These are phyloP conservation scores for Coemansia sp. DNA, from an alignment of 192 early-diverging fungal genomes.

Conservation along the genomic window DNA sequence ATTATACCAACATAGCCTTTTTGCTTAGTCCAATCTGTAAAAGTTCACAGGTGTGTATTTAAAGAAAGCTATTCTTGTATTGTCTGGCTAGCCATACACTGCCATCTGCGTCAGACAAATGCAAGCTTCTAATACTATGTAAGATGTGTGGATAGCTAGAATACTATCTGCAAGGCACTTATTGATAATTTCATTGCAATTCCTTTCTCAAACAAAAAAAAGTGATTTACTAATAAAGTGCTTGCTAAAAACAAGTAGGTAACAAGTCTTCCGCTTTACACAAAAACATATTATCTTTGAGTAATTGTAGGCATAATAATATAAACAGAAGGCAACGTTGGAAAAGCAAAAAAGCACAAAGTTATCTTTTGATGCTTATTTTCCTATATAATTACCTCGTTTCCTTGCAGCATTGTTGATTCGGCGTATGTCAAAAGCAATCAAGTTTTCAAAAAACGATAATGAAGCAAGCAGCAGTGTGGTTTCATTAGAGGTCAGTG, in stretches of 20 bases:
- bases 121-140: not conserved
- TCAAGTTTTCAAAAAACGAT: not conserved
- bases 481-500: not conserved
- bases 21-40: no score
- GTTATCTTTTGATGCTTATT: not conserved
- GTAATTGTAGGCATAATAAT: not conserved
- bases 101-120: not conserved
- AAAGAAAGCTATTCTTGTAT: not conserved
- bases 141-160: not conserved
- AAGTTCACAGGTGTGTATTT: no score
- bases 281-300: not conserved
- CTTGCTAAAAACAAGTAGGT: no score
- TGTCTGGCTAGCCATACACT: not conserved
- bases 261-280: not conserved
- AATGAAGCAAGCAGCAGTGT: conserved; percentile 2
- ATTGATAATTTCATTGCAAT: not conserved
- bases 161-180: not conserved
- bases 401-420: not conserved
- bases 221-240: not conserved
- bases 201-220: not conserved
- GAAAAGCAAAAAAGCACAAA: no score
- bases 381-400: not conserved
- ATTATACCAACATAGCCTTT: no score
- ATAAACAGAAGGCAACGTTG: not conserved
- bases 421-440: not conserved